Evolutionary conservation across 2,329 filamentous ascomycete genomes (phyloP).

Genomic region (Apiospora arundinis): DNA sequence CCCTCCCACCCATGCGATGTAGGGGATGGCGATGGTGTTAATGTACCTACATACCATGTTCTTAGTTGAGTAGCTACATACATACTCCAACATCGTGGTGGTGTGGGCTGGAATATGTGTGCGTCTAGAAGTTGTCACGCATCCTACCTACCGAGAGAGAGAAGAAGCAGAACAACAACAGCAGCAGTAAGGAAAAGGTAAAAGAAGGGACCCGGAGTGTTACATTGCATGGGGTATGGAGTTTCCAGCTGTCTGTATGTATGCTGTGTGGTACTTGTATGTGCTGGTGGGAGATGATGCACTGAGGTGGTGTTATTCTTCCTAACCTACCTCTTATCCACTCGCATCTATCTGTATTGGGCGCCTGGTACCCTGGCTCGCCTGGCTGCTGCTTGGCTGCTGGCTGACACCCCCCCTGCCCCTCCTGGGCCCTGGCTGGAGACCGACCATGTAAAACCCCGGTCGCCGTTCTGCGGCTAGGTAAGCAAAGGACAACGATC

Average conservation of each 20-base stretch:
- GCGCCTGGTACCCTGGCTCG: not conserved
- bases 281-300: too few relatives aligned
- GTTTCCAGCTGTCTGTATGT: not conserved
- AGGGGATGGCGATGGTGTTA: not conserved
- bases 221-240: not conserved
- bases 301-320: not conserved
- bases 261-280: not conserved
- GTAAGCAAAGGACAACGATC: not conserved
- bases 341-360: not conserved
- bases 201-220: not conserved
- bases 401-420: not conserved
- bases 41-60: not conserved
- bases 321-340: not conserved
- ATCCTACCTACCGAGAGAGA: not conserved
- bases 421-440: conserved; percentile 13
- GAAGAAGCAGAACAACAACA: not conserved
- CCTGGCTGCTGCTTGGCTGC: too few relatives aligned
- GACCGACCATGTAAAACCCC: not conserved
- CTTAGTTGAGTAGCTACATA: not conserved
- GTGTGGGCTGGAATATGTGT: conserved; percentile 7
- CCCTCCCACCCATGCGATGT: not conserved
- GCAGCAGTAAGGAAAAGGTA: not conserved
- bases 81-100: not conserved
- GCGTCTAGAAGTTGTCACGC: not conserved
- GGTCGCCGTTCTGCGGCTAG: not conserved